Conservation (phyloP, 495 filamentous ascomycete genomes). For the Amniculicola lignicola region DNA sequence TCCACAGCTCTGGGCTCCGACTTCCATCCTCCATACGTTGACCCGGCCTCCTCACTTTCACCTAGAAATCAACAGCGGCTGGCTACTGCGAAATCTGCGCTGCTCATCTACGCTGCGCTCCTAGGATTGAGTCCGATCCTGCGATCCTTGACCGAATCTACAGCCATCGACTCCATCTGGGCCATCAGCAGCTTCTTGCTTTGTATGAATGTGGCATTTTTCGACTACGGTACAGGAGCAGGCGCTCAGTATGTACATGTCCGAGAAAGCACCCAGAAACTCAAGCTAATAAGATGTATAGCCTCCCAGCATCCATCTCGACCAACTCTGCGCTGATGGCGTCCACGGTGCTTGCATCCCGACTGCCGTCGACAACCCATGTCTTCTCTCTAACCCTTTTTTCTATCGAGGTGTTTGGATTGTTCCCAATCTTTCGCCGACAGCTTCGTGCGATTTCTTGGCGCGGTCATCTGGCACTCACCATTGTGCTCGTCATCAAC, state of each 20-base stretch:
- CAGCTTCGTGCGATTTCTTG: constrained; percentile 80
- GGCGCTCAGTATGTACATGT: constrained; percentile 50
- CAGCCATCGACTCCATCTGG: constrained; percentile 90
- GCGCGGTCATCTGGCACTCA: constrained; percentile 76
- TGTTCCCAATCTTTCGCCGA: constrained; percentile 91
- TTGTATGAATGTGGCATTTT: constrained; percentile 93
- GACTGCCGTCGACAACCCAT: constrained; percentile 82
- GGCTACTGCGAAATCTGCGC: constrained; percentile 78
- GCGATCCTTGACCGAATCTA: constrained; percentile 88
- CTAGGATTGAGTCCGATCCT: constrained; percentile 90
- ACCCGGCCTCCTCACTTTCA: constrained; percentile 45
- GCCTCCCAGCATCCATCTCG: constrained; percentile 80
- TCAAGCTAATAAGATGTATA: constrained; percentile 33
- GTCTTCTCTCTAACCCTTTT: constrained; percentile 95
- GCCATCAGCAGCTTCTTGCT: constrained; percentile 90
- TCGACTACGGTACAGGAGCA: constrained; percentile 80
- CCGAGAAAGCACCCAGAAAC: constrained; percentile 20
- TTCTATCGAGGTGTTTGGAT: constrained; percentile 92
- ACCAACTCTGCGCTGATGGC: constrained; percentile 96
- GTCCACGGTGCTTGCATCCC: constrained; percentile 83
- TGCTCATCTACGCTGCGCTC: constrained; percentile 88
- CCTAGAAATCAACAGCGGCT: constrained; percentile 65
- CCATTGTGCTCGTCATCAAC: constrained; percentile 71
- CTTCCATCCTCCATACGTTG: constrained; percentile 35
- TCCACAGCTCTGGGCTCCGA: constrained; percentile 3